These are phyloP conservation scores for Lasiodiplodia gonubiensis DNA, from an alignment of 2,329 filamentous ascomycete genomes.

Conservation along the genomic window DNA sequence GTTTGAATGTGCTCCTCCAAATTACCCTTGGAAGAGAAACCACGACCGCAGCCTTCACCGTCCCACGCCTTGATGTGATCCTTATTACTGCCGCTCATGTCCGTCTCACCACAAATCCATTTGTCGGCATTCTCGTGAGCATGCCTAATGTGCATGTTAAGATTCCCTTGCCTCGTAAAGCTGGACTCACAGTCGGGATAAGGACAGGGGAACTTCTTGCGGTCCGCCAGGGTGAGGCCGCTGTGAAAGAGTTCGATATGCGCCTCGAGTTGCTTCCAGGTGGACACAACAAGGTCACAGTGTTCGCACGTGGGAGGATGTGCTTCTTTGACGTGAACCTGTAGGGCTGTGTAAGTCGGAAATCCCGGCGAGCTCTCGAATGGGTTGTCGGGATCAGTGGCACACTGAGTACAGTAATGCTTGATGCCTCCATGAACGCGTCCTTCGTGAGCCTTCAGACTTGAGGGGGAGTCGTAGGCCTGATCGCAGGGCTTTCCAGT, in stretches of 20 bases:
- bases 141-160: slow-evolving; percentile 77
- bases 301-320: slow-evolving; percentile 76
- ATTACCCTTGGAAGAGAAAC: slow-evolving; percentile 76
- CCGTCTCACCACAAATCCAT: slow-evolving; percentile 78
- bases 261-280: slow-evolving; percentile 56
- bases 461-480: slow-evolving; percentile 74
- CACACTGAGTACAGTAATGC: slow-evolving; percentile 80
- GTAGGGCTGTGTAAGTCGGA: slow-evolving; percentile 71
- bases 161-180: slow-evolving; percentile 84
- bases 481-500: slow-evolving; percentile 65
- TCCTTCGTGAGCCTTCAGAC: slow-evolving; percentile 73
- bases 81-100: slow-evolving; percentile 57
- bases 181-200: slow-evolving; percentile 72
- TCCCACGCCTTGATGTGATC: slow-evolving; percentile 68
- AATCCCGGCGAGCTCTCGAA: slow-evolving; percentile 57
- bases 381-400: slow-evolving; percentile 47
- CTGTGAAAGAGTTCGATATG: slow-evolving; percentile 80
- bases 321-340: slow-evolving; percentile 72
- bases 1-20: slow-evolving; percentile 86
- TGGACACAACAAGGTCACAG: slow-evolving; percentile 72
- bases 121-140: slow-evolving; percentile 75
- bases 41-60: slow-evolving; percentile 70
- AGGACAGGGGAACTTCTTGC: slow-evolving; percentile 67
- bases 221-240: slow-evolving; percentile 57
- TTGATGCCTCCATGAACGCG: slow-evolving; percentile 71